Percentiles rank a stretch among this genome's conserved stretches.
These are phyloP conservation scores for Chrysoporthe deuterocubensis DNA, from an alignment of 2,329 filamentous ascomycete genomes.

Conservation along the genomic window DNA sequence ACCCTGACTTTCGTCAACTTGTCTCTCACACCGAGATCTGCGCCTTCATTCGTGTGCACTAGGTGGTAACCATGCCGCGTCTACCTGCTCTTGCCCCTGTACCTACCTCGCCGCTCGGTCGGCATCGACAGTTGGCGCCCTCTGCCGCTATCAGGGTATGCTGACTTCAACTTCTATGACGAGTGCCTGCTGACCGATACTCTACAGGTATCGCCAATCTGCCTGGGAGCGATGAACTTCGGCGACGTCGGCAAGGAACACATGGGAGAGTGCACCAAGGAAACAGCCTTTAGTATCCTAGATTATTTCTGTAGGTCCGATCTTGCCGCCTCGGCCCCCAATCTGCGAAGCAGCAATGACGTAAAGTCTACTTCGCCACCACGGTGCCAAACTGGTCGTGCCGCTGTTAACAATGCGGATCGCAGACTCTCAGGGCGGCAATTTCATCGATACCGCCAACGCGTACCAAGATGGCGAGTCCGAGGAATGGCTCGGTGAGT, in stretches of 20 bases:
- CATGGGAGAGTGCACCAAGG: constrained; percentile 13
- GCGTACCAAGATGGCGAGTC: constrained; percentile 63
- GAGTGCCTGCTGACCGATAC: no score
- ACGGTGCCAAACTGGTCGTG: background rate
- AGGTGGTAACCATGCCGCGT: background rate
- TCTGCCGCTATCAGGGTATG: background rate
- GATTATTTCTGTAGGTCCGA: constrained; percentile 7
- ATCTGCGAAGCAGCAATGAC: background rate
- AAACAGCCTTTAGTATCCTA: constrained; percentile 11
- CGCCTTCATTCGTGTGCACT: no score
- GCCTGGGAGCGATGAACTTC: constrained; percentile 13
- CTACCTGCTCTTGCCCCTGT: background rate
- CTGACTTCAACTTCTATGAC: no score
- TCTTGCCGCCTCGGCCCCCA: background rate
- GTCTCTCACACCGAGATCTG: background rate
- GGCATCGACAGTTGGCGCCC: constrained; percentile 12
- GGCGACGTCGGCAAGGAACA: background rate
- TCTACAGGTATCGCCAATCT: constrained; percentile 2
- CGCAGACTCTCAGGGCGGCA: constrained; percentile 48
- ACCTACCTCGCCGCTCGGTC: background rate
- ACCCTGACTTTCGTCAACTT: background rate
- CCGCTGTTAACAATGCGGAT: background rate
- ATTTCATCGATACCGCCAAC: constrained; percentile 73
- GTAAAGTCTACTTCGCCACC: background rate
- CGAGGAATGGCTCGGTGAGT: constrained; percentile 62